Conservation (phyloP, 208 protist species). For the Spongospora subterranea region DNA sequence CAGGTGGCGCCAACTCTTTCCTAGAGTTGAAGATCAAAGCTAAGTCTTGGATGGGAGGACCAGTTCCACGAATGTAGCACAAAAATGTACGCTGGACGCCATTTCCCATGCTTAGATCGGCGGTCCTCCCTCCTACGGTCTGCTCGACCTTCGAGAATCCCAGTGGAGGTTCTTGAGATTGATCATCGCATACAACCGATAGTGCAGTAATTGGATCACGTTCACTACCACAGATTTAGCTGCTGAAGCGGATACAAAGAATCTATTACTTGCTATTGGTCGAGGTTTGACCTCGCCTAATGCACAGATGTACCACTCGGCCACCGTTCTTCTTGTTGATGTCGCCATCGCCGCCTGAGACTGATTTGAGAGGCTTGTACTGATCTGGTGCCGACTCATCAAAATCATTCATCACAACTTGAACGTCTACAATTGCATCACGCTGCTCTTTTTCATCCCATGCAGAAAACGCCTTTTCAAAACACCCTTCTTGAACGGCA, state of each 20-base stretch:
- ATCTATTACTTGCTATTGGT: too few species aligned
- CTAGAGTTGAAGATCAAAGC: slow-evolving; percentile 17
- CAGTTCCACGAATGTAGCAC: slow-evolving; percentile 4
- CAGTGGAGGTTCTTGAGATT: neutral
- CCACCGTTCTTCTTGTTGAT: slow-evolving; percentile 35
- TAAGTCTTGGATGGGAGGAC: slow-evolving; percentile 16
- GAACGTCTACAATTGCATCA: slow-evolving; percentile 4
- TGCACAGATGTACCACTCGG: slow-evolving; percentile 3
- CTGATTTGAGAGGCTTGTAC: neutral
- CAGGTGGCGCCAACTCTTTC: slow-evolving; percentile 3
- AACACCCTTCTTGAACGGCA: neutral
- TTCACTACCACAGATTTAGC: neutral
- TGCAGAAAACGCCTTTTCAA: neutral
- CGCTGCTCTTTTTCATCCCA: neutral
- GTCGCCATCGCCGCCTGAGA: slow-evolving; percentile 32
- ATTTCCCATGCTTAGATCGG: neutral
- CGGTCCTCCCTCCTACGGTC: slow-evolving; percentile 9
- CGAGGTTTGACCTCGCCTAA: too few species aligned
- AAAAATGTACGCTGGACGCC: slow-evolving; percentile 14
- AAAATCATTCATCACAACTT: neutral
- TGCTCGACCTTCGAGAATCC: slow-evolving; percentile 9
- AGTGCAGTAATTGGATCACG: slow-evolving; percentile 7
- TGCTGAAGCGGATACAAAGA: neutral
- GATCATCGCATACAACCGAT: slow-evolving; percentile 32
- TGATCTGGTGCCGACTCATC: neutral